Evolutionary conservation across 306 rosid species (phyloP).

Genomic region (Rosa chinensis): DNA sequence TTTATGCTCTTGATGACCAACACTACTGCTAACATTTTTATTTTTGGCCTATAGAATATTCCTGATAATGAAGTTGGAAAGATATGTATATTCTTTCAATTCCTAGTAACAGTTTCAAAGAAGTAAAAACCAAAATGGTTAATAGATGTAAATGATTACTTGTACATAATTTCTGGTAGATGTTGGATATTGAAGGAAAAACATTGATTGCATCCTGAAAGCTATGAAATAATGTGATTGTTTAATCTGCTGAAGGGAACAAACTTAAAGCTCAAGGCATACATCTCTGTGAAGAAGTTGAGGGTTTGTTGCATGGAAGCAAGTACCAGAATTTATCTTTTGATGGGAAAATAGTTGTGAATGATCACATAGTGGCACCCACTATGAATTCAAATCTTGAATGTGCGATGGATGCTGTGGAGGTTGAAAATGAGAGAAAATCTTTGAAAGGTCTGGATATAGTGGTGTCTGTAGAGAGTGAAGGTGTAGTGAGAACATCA

Average conservation of each 20-base stretch:
- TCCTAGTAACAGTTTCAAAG: not conserved
- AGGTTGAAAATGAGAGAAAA: not conserved
- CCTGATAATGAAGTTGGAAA: not conserved
- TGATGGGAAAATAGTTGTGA: conserved; percentile 10
- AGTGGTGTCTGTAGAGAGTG: not conserved
- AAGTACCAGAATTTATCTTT: not conserved
- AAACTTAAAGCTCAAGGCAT: not conserved
- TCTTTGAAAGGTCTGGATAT: not conserved
- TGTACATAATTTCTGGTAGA: not conserved
- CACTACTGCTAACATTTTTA: not conserved
- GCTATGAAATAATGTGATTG: not conserved
- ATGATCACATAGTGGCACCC: not conserved
- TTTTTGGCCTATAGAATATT: not conserved
- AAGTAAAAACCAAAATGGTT: not conserved
- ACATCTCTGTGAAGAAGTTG: not conserved
- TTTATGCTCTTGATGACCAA: conserved; percentile 1
- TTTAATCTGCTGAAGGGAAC: not conserved
- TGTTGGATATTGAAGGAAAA: not conserved
- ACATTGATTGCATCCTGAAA: not conserved
- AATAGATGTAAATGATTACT: no score
- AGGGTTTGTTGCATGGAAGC: conserved; percentile 1
- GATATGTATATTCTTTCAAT: not conserved
- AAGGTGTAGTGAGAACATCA: not conserved
- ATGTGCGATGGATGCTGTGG: not conserved
- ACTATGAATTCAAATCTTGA: not conserved